These are phyloP conservation scores for Pneumocystis sp. DNA, from an alignment of 1,139 yeast genomes.

Conservation along the genomic window DNA sequence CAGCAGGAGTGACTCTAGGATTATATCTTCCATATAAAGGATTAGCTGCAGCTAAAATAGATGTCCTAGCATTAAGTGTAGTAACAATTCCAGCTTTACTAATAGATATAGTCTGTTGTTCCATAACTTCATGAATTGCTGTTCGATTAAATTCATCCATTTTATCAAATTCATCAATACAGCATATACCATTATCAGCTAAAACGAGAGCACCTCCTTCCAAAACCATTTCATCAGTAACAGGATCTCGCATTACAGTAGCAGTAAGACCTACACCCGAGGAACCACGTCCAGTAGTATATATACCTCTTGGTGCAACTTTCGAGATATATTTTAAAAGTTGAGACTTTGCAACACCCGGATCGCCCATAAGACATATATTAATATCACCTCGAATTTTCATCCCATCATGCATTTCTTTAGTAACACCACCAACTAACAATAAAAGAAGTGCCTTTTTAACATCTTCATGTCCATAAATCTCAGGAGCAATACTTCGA, in stretches of 20 bases:
- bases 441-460: slow-evolving; percentile 76
- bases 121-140: slow-evolving; percentile 99
- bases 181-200: slow-evolving; percentile 96
- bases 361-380: slow-evolving; percentile 96
- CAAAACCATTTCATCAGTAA: slow-evolving; percentile 92
- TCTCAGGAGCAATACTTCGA: slow-evolving; percentile 91
- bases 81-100: slow-evolving; percentile 98
- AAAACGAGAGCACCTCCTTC: slow-evolving; percentile 98
- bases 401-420: slow-evolving; percentile 91
- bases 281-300: slow-evolving; percentile 97
- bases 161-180: slow-evolving; percentile 97
- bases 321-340: slow-evolving; percentile 78
- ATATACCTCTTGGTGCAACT: slow-evolving; percentile 92
- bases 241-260: slow-evolving; percentile 97
- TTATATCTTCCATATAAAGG: slow-evolving; percentile 93
- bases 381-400: slow-evolving; percentile 95
- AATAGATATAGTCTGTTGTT: slow-evolving; percentile 94
- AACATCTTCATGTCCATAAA: slow-evolving; percentile 84
- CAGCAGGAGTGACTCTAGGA: slow-evolving; percentile 78
- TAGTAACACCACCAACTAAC: slow-evolving; percentile 90
- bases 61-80: slow-evolving; percentile 87
- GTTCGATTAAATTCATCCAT: slow-evolving; percentile 97
- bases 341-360: slow-evolving; percentile 99
- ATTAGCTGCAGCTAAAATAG: slow-evolving; percentile 94
- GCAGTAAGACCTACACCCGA: slow-evolving; percentile 99